These are phyloP conservation scores for Tolypocladium ophioglossoides DNA, from an alignment of 2,329 filamentous ascomycete species.

Conservation along the genomic window DNA sequence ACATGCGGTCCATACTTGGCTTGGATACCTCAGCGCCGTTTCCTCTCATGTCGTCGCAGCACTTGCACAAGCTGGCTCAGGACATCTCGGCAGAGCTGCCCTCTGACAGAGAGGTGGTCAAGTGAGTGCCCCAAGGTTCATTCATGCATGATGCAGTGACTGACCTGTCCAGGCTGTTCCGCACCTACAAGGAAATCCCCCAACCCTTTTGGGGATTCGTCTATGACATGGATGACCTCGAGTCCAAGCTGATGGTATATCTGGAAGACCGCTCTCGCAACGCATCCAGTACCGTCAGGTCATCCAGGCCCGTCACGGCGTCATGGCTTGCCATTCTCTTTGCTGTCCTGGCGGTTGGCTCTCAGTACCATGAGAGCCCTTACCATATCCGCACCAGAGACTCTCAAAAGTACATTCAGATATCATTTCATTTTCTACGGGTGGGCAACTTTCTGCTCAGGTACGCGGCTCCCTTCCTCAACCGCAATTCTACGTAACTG, in stretches of 20 bases:
- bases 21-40: constrained; percentile 57
- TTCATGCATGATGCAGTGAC: constrained; percentile 1
- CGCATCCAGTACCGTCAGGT: constrained; percentile 33
- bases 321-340: constrained; percentile 59
- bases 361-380: constrained; percentile 55
- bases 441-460: constrained; percentile 53
- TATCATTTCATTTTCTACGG: constrained; percentile 54
- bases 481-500: constrained; percentile 1
- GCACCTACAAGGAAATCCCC: constrained; percentile 56
- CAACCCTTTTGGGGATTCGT: constrained; percentile 61
- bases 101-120: constrained; percentile 56
- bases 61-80: constrained; percentile 47
- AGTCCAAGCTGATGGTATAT: constrained; percentile 54
- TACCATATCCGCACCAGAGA: constrained; percentile 50
- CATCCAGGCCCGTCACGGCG: constrained; percentile 44
- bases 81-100: constrained; percentile 53
- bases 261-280: constrained; percentile 52
- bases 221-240: constrained; percentile 54
- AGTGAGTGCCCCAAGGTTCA: constrained; percentile 31
- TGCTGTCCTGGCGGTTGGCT: constrained; percentile 53
- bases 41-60: constrained; percentile 53
- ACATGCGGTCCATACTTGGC: constrained; percentile 56
- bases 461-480: constrained; percentile 17
- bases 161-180: constrained; percentile 39
- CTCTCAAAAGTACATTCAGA: constrained; percentile 51